A percentile compares a stretch with the other conserved stretches of the same genome.
These are phyloP conservation scores for Epichloe aotearoae DNA, from an alignment of 2,329 filamentous ascomycete species.

Conservation along the genomic window DNA sequence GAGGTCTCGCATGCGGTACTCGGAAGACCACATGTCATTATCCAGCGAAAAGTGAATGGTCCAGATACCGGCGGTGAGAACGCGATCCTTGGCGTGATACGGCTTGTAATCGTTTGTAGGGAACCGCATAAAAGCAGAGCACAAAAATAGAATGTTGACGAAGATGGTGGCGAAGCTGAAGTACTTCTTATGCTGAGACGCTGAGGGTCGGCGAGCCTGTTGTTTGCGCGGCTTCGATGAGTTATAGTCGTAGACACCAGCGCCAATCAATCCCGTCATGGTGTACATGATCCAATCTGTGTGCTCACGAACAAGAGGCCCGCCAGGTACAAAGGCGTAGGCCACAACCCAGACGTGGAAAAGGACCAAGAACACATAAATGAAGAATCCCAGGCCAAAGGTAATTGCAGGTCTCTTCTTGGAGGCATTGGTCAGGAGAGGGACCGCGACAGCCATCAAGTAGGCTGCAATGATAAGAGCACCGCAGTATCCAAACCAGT, in stretches of 20 bases:
- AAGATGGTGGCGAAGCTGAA: slow-evolving; percentile 47
- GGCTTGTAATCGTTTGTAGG: slow-evolving; percentile 84
- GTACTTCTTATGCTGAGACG: slow-evolving; percentile 36
- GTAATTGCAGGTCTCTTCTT: slow-evolving; percentile 64
- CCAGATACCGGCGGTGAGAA: slow-evolving; percentile 94
- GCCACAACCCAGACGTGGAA: slow-evolving; percentile 98
- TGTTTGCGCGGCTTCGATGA: slow-evolving; percentile 32
- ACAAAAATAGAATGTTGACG: slow-evolving; percentile 68
- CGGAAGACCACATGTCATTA: slow-evolving; percentile 98
- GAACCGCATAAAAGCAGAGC: slow-evolving; percentile 78
- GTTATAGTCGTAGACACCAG: slow-evolving; percentile 65
- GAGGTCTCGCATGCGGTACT: slow-evolving; percentile 82
- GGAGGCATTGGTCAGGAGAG: slow-evolving; percentile 62
- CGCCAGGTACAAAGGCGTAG: slow-evolving; percentile 94
- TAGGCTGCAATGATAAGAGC: slow-evolving; percentile 65
- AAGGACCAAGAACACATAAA: slow-evolving; percentile 91
- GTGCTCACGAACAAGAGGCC: slow-evolving; percentile 79
- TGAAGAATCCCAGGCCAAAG: slow-evolving; percentile 77
- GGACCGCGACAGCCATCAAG: slow-evolving; percentile 64
- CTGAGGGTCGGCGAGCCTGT: slow-evolving; percentile 14
- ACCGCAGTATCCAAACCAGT: slow-evolving; percentile 87
- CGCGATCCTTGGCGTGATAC: slow-evolving; percentile 75
- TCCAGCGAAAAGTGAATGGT: slow-evolving; percentile 96
- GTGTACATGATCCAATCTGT: slow-evolving; percentile 91
- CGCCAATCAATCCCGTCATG: slow-evolving; percentile 74